Evolutionary conservation across 371 early-diverging fungal genomes (phyloP), one percentile per base, ranked within the genome.

Genomic region (Actinomucor elegans): DNA sequence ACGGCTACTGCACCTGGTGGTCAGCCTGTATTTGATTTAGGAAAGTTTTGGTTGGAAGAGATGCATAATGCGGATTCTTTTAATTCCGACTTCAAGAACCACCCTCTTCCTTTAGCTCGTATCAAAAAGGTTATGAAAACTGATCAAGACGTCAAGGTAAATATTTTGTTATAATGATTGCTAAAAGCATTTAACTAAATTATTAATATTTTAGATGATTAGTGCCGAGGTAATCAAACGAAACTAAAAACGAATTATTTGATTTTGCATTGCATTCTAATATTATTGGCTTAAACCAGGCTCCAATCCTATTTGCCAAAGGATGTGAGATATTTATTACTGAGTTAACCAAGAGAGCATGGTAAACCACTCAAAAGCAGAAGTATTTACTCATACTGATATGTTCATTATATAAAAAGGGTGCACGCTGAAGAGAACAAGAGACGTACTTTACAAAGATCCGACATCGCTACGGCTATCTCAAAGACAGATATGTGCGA

Each of bases 121-220:
- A 98, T 99, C 58, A 99, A 99, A 68, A 96, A 99, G 68, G 96
- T 99, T 36, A 99, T 99, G 99, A 99, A 99, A 73, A 89, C 94
- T 1, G 99, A 99, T 72, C 95, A 96, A 49, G 98, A 98, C 58
- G 96, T 96, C 17, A 95, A 94, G 81, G 89, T 89, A 70, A 50
- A 38, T 38, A 34, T n/a, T 7, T 2, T 0, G n/a, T 8, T 26
- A 49, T 26, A n/a, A n/a, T n/a, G n/a, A n/a, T n/a, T n/a, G n/a
- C n/a, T n/a, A n/a, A n/a, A n/a, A n/a, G n/a, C n/a, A n/a, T 37
- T 24, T 26, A 15, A 2, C 12, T 43, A n/a, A 26, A 3, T 24
- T 23, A 5, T 5, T 41, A 20, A 21, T 21, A 20, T 3, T 20
- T 4, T 63, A 67, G 68, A 67, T 67, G 68, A 67, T 67, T 33